phyloP scores from a whole-genome alignment of 345 rosid species.

The Brassica carinata region DNA sequence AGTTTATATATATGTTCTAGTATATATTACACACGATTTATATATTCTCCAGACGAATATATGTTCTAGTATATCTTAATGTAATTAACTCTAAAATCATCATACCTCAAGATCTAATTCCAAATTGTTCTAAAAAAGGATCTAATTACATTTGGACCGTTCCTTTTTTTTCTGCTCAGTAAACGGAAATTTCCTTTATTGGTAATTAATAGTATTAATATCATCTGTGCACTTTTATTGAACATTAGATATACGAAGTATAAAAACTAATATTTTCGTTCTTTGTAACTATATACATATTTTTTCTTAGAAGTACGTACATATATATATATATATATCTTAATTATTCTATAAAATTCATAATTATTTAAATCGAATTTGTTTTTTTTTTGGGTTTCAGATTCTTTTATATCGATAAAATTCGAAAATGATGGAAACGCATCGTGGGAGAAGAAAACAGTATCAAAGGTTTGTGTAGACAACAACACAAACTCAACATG shows the following conservation, averaged over 20 bases:
- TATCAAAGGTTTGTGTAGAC: conserved; percentile 57
- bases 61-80: background rate
- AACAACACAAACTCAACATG: conserved; percentile 40
- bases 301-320: background rate
- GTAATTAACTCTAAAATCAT: background rate
- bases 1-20: background rate
- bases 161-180: background rate
- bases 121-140: conserved; percentile 4
- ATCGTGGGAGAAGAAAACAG: conserved; percentile 79
- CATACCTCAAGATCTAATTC: conserved; percentile 10
- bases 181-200: background rate
- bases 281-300: background rate
- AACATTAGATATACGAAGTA: background rate
- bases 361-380: too few species aligned
- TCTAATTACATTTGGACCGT: background rate
- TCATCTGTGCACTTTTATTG: background rate
- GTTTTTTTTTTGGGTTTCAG: conserved; percentile 44
- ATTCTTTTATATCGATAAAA: conserved; percentile 87
- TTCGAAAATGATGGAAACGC: conserved; percentile 82
- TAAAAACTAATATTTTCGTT: background rate
- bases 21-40: conserved; percentile 1
- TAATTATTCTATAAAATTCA: too few species aligned
- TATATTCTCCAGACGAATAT: conserved; percentile 3
- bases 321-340: background rate
- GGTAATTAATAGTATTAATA: background rate